These are phyloP conservation scores for Neofusicoccum umdonicola DNA, from an alignment of 2,329 filamentous ascomycete genomes.

Conservation along the genomic window DNA sequence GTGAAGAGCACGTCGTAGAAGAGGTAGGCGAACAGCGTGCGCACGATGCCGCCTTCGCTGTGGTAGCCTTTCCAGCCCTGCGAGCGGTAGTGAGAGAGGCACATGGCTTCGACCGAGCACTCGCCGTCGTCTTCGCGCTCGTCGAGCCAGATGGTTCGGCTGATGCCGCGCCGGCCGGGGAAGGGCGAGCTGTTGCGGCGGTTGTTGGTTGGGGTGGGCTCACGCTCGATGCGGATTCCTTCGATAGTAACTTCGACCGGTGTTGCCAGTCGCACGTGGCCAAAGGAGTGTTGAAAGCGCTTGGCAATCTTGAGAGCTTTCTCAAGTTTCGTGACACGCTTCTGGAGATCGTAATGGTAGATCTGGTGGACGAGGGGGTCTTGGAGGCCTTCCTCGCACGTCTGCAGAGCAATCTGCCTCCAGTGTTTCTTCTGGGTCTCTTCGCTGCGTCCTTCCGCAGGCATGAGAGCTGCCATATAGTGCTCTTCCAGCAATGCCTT, in stretches of 20 bases:
- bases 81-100: slow-evolving; percentile 77
- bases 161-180: slow-evolving; percentile 41
- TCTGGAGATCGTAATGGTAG: slow-evolving; percentile 92
- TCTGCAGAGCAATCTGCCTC: slow-evolving; percentile 71
- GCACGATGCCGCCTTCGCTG: slow-evolving; percentile 83
- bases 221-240: slow-evolving; percentile 72
- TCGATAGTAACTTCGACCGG: slow-evolving; percentile 72
- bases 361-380: slow-evolving; percentile 88
- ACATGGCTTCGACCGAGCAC: slow-evolving; percentile 92
- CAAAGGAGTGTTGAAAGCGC: slow-evolving; percentile 88
- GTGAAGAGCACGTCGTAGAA: slow-evolving; percentile 92
- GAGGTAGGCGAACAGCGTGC: slow-evolving; percentile 79
- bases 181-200: slow-evolving; percentile 21
- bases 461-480: slow-evolving; percentile 72
- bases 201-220: slow-evolving; percentile 37
- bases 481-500: slow-evolving; percentile 93
- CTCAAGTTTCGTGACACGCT: slow-evolving; percentile 88
- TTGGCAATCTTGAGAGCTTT: slow-evolving; percentile 78
- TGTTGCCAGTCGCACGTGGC: slow-evolving; percentile 74
- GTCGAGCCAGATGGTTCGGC: slow-evolving; percentile 87
- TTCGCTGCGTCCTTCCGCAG: slow-evolving; percentile 46
- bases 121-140: slow-evolving; percentile 59
- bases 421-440: slow-evolving; percentile 76
- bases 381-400: slow-evolving; percentile 82
- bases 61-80: slow-evolving; percentile 95